A percentile compares a stretch with the other conserved stretches of the same genome.
Evolutionary conservation across 441 rosid genomes (phyloP).

Genomic region (Populus hybrid): DNA sequence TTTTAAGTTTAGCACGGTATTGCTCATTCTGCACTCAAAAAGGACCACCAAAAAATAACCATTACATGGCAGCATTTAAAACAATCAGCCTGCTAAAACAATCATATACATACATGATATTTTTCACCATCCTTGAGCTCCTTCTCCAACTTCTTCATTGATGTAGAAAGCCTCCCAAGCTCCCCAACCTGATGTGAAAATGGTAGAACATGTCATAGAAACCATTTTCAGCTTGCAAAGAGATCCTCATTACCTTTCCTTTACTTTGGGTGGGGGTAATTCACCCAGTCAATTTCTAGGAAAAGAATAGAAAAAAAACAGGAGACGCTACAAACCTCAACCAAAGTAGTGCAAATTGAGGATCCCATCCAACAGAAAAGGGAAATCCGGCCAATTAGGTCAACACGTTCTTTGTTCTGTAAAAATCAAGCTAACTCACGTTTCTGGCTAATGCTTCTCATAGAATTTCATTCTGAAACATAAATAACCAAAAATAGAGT

Average conservation of each 20-base stretch:
- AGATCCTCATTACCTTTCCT: background rate
- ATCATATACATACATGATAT: constrained; percentile 43
- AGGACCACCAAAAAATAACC: background rate
- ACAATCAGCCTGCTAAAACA: background rate
- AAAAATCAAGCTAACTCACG: constrained; percentile 1
- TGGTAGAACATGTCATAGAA: constrained; percentile 3
- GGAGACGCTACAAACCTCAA: constrained; percentile 58
- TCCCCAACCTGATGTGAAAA: constrained; percentile 59
- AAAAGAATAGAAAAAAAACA: background rate
- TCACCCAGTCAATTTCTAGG: background rate
- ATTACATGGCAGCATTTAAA: background rate
- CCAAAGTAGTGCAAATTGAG: constrained; percentile 67
- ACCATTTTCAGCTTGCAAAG: background rate
- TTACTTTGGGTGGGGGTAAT: no score
- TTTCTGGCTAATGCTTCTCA: background rate
- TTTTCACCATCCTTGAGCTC: constrained; percentile 62
- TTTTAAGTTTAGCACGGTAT: constrained; percentile 66
- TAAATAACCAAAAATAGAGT: constrained; percentile 6
- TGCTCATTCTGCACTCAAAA: constrained; percentile 54
- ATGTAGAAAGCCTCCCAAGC: constrained; percentile 78
- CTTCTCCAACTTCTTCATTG: constrained; percentile 78
- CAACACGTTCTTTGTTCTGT: constrained; percentile 86
- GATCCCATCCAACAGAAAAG: constrained; percentile 95
- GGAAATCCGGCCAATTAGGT: constrained; percentile 80
- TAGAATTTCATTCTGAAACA: constrained; percentile 1